Conservation (phyloP, 1,139 yeast genomes). For the Candida sanyaensis region DNA sequence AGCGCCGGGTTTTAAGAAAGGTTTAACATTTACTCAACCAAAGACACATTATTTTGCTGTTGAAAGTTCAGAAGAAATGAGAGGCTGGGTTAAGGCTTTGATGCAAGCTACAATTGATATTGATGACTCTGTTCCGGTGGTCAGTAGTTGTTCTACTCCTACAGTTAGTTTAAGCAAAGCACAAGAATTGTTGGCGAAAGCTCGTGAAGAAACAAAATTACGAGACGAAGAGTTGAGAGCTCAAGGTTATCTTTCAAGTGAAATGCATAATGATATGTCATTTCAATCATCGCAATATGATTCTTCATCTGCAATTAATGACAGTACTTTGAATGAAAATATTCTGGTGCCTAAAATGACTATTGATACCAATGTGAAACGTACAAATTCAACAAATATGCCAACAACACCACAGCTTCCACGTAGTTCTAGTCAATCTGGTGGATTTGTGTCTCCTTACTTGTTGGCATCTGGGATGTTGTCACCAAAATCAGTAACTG, state of each 20-base stretch:
- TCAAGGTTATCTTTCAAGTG: slow-evolving; percentile 36
- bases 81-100: slow-evolving; percentile 92
- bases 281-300: slow-evolving; percentile 23
- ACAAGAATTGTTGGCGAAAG: slow-evolving; percentile 80
- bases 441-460: slow-evolving; percentile 66
- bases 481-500: slow-evolving; percentile 45
- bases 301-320: slow-evolving; percentile 24
- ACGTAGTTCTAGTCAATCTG: slow-evolving; percentile 27
- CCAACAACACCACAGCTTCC: slow-evolving; percentile 35
- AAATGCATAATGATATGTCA: slow-evolving; percentile 16
- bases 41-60: slow-evolving; percentile 96
- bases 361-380: slow-evolving; percentile 28
- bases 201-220: slow-evolving; percentile 67
- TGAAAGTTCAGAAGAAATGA: slow-evolving; percentile 87
- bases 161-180: slow-evolving; percentile 87
- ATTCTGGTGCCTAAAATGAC: slow-evolving; percentile 28
- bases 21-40: slow-evolving; percentile 94
- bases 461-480: slow-evolving; percentile 57
- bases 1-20: slow-evolving; percentile 95
- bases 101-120: slow-evolving; percentile 96
- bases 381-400: not conserved
- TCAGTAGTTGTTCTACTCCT: slow-evolving; percentile 94
- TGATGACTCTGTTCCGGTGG: slow-evolving; percentile 89
- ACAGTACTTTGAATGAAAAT: slow-evolving; percentile 36
- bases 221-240: slow-evolving; percentile 58